Evolutionary conservation across 768 basidiomycete species (phyloP).

Genomic region (Obba rivulosa): DNA sequence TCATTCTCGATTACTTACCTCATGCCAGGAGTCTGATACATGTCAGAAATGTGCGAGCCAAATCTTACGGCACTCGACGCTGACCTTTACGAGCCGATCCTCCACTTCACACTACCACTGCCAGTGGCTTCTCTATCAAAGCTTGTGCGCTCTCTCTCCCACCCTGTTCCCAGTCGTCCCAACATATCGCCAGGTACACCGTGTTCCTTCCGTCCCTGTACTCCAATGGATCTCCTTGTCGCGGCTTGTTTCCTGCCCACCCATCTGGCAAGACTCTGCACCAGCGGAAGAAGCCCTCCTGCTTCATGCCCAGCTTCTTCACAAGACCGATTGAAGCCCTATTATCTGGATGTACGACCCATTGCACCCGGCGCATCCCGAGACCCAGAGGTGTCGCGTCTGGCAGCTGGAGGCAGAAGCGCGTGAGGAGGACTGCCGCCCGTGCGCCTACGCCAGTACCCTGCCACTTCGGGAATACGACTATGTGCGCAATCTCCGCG

Average conservation of each 20-base stretch:
- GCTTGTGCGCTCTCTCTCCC: constrained; percentile 26
- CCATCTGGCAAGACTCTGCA: constrained; percentile 26
- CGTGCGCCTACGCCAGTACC: constrained; percentile 38
- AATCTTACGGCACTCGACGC: too few relatives aligned
- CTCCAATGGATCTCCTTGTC: constrained; percentile 23
- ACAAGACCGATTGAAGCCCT: constrained; percentile 32
- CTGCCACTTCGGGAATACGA: constrained; percentile 33
- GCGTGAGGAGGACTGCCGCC: constrained; percentile 28
- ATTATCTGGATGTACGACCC: constrained; percentile 35
- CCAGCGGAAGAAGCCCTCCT: constrained; percentile 39
- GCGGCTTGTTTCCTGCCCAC: constrained; percentile 22
- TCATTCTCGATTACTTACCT: too few relatives aligned
- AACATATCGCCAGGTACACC: constrained; percentile 43
- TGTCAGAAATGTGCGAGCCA: too few relatives aligned
- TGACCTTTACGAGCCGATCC: too few relatives aligned
- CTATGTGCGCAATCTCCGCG: constrained; percentile 34
- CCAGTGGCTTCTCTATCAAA: constrained; percentile 9
- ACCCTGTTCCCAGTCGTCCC: constrained; percentile 55
- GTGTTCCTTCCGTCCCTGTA: constrained; percentile 40
- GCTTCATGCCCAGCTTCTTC: constrained; percentile 39
- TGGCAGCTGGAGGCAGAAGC: constrained; percentile 17
- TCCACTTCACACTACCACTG: too few relatives aligned
- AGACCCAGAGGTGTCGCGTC: constrained; percentile 23
- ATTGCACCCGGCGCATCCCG: constrained; percentile 41
- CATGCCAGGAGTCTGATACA: too few relatives aligned